Base-by-base conservation (phyloP, 2,329 filamentous ascomycete species). In the Endoconidiophora laricicola region DNA sequence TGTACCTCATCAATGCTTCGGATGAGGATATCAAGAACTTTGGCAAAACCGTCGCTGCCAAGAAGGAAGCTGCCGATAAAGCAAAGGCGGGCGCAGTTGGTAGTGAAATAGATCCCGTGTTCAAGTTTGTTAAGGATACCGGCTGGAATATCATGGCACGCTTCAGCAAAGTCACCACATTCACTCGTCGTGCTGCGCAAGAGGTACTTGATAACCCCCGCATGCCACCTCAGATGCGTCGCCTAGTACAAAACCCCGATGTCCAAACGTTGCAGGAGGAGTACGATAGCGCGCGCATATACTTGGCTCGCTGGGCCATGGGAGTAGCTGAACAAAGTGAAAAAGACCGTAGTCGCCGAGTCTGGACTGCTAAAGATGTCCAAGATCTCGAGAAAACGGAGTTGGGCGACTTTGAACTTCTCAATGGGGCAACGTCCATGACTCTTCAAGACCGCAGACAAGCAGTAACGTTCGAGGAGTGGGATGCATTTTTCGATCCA, bases 241-340 rank as follows among this genome's bases (percentile, higher is more conserved):
- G 86, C 46, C 64, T 98, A 57, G 77, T 98, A 63, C 81, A 79
- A 60, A 95, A 93, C 56, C 88, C 88, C 0, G 88, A 98, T 60
- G 87, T 98, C 0, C 88, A 95, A 67, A 95, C 85, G 0, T 64
- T 98, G 20, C 88, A 95, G 61, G 88, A 96, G 54, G 93, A 98
- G 61, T 98, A 95, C 58, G 93, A 98, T 68, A 94, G 87, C 59
- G 91, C 93, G 3, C 77, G 91, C 56, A 73, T 98, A 53, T 98
- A 98, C 61, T 72, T 98, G 38, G 91, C 91, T 20, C 75, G 91
- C 55, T 98, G 91, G 91, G 91, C 91, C 2, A 96, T 98, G 91
- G 87, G 87, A 6, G 94, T 98, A 56, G 88, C 91, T 0, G 93
- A 98, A 63, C 91, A 98, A 67, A 90, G 88, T 58, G 91, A 98